Evolutionary conservation across 495 filamentous ascomycete genomes (phyloP), one percentile per base, ranked within the genome.

Genomic region (Xylona heveae): DNA sequence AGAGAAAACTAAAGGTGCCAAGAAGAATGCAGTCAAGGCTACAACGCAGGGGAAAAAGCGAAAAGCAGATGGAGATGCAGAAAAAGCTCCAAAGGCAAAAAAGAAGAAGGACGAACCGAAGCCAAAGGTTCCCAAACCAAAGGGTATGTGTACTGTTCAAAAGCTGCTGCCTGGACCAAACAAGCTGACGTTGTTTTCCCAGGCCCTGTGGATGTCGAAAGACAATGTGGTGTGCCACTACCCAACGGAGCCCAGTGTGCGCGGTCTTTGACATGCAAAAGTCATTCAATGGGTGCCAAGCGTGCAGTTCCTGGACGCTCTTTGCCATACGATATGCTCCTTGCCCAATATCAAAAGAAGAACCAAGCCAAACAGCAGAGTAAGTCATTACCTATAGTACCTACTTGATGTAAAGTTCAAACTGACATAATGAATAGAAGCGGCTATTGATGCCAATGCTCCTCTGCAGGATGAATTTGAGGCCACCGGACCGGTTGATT

Each of bases 311-410:
- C 83, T 9, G 88, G 88, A 4, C 62, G 88, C 19, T 85, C 78
- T 22, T 58, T 93, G 31, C 90, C 90, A 1, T 97, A 97, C 47
- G 85, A 95, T 50, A 82, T 88, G 68, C 57, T 97, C 17, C 65
- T 97, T 15, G 70, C 78, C 19, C 77, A 80, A 12, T 95, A 97
- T 51, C 88, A 97, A 57, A 94, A 94, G 63, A 93, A 91, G 61
- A 97, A 95, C 48, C 88, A 95, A 53, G 88, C 88, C 8, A 85
- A 90, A 43, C 78, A 88, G 56, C 85, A 94, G 49, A 90, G 78
- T 83, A 64, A 41, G 66, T 55, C n/a, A 31, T 7, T 13, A 8
- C 31, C 17, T 32, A 31, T 33, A 26, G 24, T 4, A 18, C 30
- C 15, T 28, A 20, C 22, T 16, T 43, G 31, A 38, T 38, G 28